Percentiles rank a stretch among this genome's conserved stretches.
phyloP scores from a whole-genome alignment of 1,284 basidiomycete genomes.

The Ganoderma lucidum region DNA sequence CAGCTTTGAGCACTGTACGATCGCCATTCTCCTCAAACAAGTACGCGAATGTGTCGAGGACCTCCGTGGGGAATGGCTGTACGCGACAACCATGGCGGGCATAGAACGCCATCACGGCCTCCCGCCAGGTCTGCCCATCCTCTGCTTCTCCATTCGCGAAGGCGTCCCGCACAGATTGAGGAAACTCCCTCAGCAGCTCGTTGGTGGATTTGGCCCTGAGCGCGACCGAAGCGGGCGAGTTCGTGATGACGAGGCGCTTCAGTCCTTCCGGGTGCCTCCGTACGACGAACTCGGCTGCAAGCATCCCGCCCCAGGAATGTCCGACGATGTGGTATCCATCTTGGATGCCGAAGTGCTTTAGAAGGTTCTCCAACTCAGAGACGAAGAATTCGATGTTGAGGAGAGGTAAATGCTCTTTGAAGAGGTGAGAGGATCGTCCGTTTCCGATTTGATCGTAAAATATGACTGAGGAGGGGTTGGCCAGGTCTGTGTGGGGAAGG shows the following conservation, averaged over 20 bases:
- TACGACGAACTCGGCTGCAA: conserved; percentile 36
- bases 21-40: conserved; percentile 31
- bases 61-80: conserved; percentile 35
- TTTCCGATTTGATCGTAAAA: conserved; percentile 46
- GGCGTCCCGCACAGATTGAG: conserved; percentile 35
- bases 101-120: conserved; percentile 34
- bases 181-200: conserved; percentile 33
- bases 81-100: conserved; percentile 34
- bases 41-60: conserved; percentile 25
- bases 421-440: conserved; percentile 42
- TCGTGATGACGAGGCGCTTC: conserved; percentile 37
- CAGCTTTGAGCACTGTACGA: conserved; percentile 30
- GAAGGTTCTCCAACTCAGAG: conserved; percentile 42
- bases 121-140: conserved; percentile 33
- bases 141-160: conserved; percentile 37
- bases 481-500: conserved; percentile 36
- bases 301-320: conserved; percentile 46
- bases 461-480: conserved; percentile 37
- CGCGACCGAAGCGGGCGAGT: conserved; percentile 33
- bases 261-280: conserved; percentile 37
- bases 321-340: conserved; percentile 40
- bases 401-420: conserved; percentile 37
- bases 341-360: conserved; percentile 37
- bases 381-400: conserved; percentile 44
- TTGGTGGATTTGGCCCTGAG: conserved; percentile 34